Percentiles rank a stretch among this genome's conserved stretches.
These are phyloP conservation scores for Cnidoscolus chayamansa DNA, from an alignment of 441 rosid genomes.

Conservation along the genomic window DNA sequence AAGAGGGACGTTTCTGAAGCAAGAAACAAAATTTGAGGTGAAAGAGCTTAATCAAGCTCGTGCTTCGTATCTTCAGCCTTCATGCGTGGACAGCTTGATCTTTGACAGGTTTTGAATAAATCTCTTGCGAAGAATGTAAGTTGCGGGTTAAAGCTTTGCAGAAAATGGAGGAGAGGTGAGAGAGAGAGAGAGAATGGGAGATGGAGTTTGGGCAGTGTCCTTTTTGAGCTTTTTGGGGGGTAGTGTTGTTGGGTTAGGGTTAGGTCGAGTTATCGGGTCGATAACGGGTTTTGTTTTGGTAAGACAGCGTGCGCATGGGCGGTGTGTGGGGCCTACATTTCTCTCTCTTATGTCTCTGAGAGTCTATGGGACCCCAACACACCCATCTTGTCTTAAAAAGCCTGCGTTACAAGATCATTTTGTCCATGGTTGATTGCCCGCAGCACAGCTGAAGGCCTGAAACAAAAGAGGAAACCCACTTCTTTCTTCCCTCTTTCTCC, in stretches of 20 bases:
- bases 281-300: slow-evolving; percentile 48
- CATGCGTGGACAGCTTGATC: slow-evolving; percentile 18
- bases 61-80: slow-evolving; percentile 9
- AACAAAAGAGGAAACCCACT: too few species aligned
- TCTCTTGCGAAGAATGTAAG: too few species aligned
- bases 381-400: slow-evolving; percentile 24
- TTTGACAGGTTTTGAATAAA: background rate
- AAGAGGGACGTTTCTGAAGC: slow-evolving; percentile 19
- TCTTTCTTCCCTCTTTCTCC: too few species aligned
- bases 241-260: slow-evolving; percentile 43
- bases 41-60: slow-evolving; percentile 26
- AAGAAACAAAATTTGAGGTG: slow-evolving; percentile 30
- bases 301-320: slow-evolving; percentile 77
- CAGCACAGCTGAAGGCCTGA: too few species aligned
- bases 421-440: slow-evolving; percentile 12
- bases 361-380: slow-evolving; percentile 20
- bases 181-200: background rate
- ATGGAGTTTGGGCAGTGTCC: too few species aligned
- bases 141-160: slow-evolving; percentile 38
- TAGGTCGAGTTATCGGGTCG: slow-evolving; percentile 41
- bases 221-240: slow-evolving; percentile 12
- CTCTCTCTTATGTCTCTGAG: slow-evolving; percentile 30
- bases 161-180: slow-evolving; percentile 22
- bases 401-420: slow-evolving; percentile 20
- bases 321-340: slow-evolving; percentile 58